These are phyloP conservation scores for Ilex paraguariensis DNA, from an alignment of 305 asterid species.

Conservation along the genomic window DNA sequence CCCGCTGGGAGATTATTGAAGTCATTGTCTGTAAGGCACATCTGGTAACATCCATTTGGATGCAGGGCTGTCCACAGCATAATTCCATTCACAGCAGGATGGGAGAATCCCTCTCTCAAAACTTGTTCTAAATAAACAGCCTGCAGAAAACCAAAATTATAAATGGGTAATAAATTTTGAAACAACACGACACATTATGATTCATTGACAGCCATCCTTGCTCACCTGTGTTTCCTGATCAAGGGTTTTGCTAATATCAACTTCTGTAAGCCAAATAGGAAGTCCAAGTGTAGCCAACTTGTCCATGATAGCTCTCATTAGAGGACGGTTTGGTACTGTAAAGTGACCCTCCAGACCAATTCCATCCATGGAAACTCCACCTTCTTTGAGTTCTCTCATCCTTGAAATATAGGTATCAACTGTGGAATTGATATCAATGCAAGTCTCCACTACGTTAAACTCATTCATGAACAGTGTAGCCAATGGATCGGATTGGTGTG, in stretches of 20 bases:
- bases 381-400: conserved; percentile 41
- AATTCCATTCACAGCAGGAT: conserved; percentile 59
- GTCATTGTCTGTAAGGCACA: conserved; percentile 64
- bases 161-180: too few relatives aligned
- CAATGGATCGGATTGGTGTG: conserved; percentile 50
- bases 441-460: conserved; percentile 67
- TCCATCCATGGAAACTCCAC: conserved; percentile 58
- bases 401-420: conserved; percentile 46
- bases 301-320: conserved; percentile 62
- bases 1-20: conserved; percentile 79
- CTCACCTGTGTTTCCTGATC: conserved; percentile 48
- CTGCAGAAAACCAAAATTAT: conserved; percentile 23
- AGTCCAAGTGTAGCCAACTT: conserved; percentile 61
- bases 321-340: conserved; percentile 50
- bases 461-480: conserved; percentile 69
- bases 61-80: conserved; percentile 66
- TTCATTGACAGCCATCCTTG: background rate
- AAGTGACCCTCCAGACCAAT: conserved; percentile 83
- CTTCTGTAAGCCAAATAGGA: conserved; percentile 88
- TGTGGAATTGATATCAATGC: conserved; percentile 44
- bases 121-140: conserved; percentile 57
- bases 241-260: conserved; percentile 50
- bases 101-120: conserved; percentile 71
- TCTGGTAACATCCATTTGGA: conserved; percentile 60
- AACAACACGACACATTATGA: background rate